Evolutionary conservation across 1,139 yeast genomes (phyloP).

Genomic region (Pneumocystis oryctolagi): DNA sequence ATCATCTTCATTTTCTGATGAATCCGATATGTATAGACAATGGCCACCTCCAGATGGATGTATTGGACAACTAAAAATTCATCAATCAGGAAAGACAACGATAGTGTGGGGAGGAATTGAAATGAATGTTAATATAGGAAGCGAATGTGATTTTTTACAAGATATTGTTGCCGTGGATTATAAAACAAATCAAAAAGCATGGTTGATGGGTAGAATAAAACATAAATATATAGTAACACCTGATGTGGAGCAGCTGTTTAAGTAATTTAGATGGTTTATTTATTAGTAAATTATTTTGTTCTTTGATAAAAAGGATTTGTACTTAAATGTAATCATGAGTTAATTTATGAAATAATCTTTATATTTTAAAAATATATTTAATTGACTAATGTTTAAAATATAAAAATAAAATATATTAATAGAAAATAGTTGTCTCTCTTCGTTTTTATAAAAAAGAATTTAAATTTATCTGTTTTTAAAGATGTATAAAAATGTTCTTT

Average conservation of each 20-base stretch:
- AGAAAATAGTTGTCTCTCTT: too few species aligned
- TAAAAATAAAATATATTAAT: too few species aligned
- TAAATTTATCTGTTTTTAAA: too few species aligned
- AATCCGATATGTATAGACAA: neutral
- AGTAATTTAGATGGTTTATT: neutral
- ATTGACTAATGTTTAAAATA: too few species aligned
- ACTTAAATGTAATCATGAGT: too few species aligned
- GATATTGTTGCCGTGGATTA: constrained; percentile 52
- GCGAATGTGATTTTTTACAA: constrained; percentile 56
- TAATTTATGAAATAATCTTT: too few species aligned
- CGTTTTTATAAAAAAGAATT: too few species aligned
- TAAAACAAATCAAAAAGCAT: constrained; percentile 33
- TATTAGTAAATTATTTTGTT: neutral
- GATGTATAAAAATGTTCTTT: too few species aligned
- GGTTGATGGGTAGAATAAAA: constrained; percentile 47
- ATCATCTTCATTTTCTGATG: neutral
- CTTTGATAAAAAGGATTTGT: too few species aligned
- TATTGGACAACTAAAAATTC: constrained; percentile 59
- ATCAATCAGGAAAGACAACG: constrained; percentile 65
- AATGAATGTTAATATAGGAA: constrained; percentile 63
- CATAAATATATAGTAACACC: constrained; percentile 46
- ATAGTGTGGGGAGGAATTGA: constrained; percentile 56
- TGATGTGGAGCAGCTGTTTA: constrained; percentile 16
- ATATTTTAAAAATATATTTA: too few species aligned
- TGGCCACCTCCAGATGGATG: constrained; percentile 34